Base-by-base conservation (phyloP, 768 basidiomycete genomes). In the Termitomyces titanicus region DNA sequence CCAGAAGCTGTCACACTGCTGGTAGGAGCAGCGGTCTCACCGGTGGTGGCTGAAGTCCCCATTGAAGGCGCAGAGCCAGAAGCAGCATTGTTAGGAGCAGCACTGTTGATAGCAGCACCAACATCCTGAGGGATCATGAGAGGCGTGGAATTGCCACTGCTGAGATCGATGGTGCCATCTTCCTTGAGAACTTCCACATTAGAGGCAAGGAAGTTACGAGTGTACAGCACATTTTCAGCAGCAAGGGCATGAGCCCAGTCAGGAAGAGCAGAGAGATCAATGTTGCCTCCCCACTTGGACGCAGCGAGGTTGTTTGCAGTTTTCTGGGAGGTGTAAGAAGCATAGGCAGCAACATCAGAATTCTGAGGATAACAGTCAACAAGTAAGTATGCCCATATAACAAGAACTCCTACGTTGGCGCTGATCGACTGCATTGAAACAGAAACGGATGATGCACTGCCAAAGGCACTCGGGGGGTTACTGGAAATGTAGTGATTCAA, bases 51-150 rank as follows among this genome's bases (percentile, higher is more conserved):
- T 31, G 67, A 40, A 39, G 50, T 5, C 18, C 3, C 59, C 7
- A 74, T 47, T 9, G 68, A 51, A 40, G 68, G 20, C 12, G 67
- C 24, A 27, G 63, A 46, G 2, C 61, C 53, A 33, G 64, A 59
- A 22, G 62, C 61, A 42, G 78, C 70, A 56, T 67, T 73, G 66
- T 68, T 72, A 48, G 80, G 70, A 55, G 77, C 76, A 27, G 66
- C 66, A 57, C 73, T 29, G 66, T 68, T 72, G 49, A 81, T 69
- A 55, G 76, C 77, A 25, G 66, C 66, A 57, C 73, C 70, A 59
- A 88, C 71, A 64, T 89, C 86, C 53, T 74, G 67, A 58, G 88
- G 88, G 56, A 87, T 68, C 78, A 79, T 78, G 55, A 86, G 62
- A 25, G 86, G 79, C 37, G 74, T 79, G 60, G 60, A 65, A 53